phyloP scores from a whole-genome alignment of 164 flowering plant species.

The Berberis vulgaris region DNA sequence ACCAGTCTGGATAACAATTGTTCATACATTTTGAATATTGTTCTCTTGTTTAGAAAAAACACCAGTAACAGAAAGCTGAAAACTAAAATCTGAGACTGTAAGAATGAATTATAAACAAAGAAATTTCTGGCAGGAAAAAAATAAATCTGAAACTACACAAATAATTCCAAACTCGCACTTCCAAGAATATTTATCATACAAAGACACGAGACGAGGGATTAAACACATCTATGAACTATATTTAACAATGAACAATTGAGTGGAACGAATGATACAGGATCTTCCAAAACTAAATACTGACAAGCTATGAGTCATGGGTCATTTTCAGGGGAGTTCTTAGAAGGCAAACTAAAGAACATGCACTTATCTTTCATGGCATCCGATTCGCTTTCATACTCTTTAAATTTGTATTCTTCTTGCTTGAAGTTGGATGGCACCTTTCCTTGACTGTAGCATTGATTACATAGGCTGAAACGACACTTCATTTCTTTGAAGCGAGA shows the following conservation, averaged over 20 bases:
- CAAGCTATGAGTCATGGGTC: conserved; percentile 23
- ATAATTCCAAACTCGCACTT: background rate
- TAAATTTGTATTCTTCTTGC: conserved; percentile 77
- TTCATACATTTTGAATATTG: too few species aligned
- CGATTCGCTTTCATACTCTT: conserved; percentile 68
- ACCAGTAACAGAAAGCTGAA: too few species aligned
- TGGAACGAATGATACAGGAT: conserved; percentile 20
- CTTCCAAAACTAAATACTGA: conserved; percentile 10
- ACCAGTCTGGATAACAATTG: too few species aligned
- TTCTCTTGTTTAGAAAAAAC: too few species aligned
- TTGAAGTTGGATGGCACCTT: conserved; percentile 77
- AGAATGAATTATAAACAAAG: too few species aligned
- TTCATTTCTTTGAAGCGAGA: background rate
- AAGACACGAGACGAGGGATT: conserved; percentile 9
- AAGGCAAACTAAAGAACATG: conserved; percentile 51
- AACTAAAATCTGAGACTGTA: too few species aligned
- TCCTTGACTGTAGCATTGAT: conserved; percentile 88
- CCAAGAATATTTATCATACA: conserved; percentile 25
- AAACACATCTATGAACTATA: conserved; percentile 25
- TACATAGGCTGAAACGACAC: conserved; percentile 24
- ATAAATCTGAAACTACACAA: background rate
- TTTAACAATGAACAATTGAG: conserved; percentile 35
- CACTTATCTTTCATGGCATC: conserved; percentile 92
- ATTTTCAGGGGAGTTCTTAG: conserved; percentile 26
- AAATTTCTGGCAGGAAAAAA: too few species aligned